Percentiles rank a stretch among this genome's conserved stretches.
Conservation (phyloP, 192 early-diverging fungal genomes). For the Backusella morwellensis region DNA sequence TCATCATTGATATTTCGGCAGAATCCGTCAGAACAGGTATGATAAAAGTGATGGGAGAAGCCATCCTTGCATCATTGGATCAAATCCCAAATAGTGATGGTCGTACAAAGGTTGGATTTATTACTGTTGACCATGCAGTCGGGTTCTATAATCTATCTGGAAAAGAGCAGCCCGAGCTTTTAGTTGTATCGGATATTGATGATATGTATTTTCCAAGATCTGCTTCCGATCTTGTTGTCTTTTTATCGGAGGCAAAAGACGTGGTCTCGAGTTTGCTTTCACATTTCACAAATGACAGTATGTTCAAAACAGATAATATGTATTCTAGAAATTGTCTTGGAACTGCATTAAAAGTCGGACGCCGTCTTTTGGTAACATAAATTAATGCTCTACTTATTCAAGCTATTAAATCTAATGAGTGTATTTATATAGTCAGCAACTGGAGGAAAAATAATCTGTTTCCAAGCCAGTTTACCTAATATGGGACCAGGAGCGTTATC, state of each 20-base stretch:
- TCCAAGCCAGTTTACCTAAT: conserved; percentile 70
- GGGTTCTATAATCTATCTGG: conserved; percentile 75
- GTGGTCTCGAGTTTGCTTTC: conserved; percentile 63
- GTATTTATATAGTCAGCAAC: conserved; percentile 34
- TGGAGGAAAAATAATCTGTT: conserved; percentile 78
- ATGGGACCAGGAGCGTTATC: conserved; percentile 66
- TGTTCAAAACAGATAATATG: conserved; percentile 62
- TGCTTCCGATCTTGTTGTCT: conserved; percentile 73
- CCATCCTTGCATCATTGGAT: conserved; percentile 63
- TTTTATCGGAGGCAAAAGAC: conserved; percentile 62
- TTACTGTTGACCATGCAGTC: conserved; percentile 73
- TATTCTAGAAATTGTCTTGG: conserved; percentile 54
- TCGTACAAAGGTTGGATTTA: conserved; percentile 72
- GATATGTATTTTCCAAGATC: conserved; percentile 70
- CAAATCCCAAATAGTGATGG: conserved; percentile 71
- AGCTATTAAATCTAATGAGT: background rate
- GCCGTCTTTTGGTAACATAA: conserved; percentile 58
- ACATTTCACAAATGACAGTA: conserved; percentile 42
- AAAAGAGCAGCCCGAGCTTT: conserved; percentile 65
- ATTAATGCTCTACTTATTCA: background rate
- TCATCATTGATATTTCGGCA: conserved; percentile 80
- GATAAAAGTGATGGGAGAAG: conserved; percentile 49
- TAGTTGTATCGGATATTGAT: conserved; percentile 80
- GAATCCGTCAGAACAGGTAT: conserved; percentile 66
- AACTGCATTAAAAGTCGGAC: conserved; percentile 65